Conservation (phyloP, 2,329 filamentous ascomycete genomes). For the Alternaria sp. region DNA sequence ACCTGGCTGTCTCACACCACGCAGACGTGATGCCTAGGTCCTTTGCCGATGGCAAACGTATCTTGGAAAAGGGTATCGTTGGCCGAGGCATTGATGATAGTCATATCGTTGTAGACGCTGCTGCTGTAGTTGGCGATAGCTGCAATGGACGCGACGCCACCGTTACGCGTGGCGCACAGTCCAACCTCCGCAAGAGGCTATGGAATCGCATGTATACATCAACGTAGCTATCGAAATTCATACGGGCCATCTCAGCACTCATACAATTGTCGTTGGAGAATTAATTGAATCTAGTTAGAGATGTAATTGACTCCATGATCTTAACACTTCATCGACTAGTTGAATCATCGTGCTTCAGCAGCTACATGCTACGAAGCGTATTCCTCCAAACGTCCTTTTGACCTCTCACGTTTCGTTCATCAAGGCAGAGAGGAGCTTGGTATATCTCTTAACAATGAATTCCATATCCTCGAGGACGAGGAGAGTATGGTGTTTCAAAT, state of each 20-base stretch:
- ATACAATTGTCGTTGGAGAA: background rate
- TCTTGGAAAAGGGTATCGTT: background rate
- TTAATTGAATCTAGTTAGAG: background rate
- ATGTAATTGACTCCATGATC: background rate
- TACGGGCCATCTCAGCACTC: background rate
- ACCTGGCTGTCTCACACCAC: background rate
- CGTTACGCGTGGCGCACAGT: background rate
- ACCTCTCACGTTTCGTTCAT: background rate
- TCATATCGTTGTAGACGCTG: background rate
- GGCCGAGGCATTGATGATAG: constrained; percentile 1
- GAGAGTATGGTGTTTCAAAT: background rate
- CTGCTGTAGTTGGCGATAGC: background rate
- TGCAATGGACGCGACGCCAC: background rate
- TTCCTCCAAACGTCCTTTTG: background rate
- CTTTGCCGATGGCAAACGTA: background rate
- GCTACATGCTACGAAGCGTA: background rate
- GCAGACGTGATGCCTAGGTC: background rate
- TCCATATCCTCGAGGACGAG: background rate
- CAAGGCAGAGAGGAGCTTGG: background rate
- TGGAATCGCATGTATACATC: background rate
- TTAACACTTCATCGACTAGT: background rate
- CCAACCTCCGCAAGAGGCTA: background rate
- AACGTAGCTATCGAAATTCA: background rate
- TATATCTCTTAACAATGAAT: accelerated
- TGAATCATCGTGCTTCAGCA: background rate